Percentiles rank a stretch among this genome's conserved stretches.
Conservation (phyloP, 352 stramenopile genomes). For the Thraustotheca clavata region DNA sequence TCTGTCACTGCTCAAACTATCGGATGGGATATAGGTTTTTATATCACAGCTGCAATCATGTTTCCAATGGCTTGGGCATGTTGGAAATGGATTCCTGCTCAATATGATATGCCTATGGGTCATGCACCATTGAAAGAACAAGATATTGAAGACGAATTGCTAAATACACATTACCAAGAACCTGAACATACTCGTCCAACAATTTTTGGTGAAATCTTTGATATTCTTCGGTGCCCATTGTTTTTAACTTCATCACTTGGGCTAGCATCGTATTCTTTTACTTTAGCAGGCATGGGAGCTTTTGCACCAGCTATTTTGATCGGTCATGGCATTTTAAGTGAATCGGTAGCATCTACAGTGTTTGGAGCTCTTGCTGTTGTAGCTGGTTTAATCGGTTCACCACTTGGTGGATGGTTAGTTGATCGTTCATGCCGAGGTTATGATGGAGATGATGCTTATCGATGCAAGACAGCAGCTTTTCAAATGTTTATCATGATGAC, state of each 20-base stretch:
- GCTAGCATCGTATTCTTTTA: constrained; percentile 33
- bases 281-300: constrained; percentile 29
- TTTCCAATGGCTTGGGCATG: not conserved
- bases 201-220: not conserved
- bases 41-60: constrained; percentile 27
- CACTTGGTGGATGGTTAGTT: constrained; percentile 34
- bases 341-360: not conserved
- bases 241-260: constrained; percentile 34
- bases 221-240: constrained; percentile 22
- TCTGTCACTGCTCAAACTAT: constrained; percentile 21
- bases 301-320: constrained; percentile 14
- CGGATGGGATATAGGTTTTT: constrained; percentile 42
- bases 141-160: not conserved
- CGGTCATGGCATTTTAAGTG: not conserved
- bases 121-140: constrained; percentile 1
- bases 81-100: constrained; percentile 1
- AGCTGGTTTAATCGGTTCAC: constrained; percentile 24
- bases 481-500: constrained; percentile 39
- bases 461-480: not conserved
- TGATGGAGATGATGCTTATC: not conserved
- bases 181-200: not conserved
- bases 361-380: constrained; percentile 14
- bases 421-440: not conserved
- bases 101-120: constrained; percentile 9
- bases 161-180: not conserved